These are phyloP conservation scores for Wickerhamiella dianesei DNA, from an alignment of 805 yeast species.

Conservation along the genomic window DNA sequence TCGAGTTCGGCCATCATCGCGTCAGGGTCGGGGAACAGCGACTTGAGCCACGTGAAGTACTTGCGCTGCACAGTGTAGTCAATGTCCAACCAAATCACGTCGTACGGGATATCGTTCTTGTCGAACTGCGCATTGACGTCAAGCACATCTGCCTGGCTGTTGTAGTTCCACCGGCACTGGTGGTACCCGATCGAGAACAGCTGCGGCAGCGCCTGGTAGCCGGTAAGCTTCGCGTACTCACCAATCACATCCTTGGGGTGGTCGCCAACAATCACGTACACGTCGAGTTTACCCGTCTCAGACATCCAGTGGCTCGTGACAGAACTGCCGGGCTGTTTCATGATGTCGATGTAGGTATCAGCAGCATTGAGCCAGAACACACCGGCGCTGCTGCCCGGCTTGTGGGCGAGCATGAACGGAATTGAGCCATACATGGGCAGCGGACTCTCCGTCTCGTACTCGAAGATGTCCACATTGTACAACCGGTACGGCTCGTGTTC, in stretches of 20 bases:
- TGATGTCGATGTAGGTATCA: constrained; percentile 70
- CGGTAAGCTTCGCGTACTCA: constrained; percentile 58
- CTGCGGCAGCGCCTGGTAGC: constrained; percentile 60
- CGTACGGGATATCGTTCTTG: constrained; percentile 62
- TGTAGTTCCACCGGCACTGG: constrained; percentile 96
- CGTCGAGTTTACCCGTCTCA: constrained; percentile 73
- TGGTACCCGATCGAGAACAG: constrained; percentile 77
- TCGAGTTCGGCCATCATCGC: constrained; percentile 53
- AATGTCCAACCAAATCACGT: constrained; percentile 86
- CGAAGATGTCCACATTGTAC: constrained; percentile 89
- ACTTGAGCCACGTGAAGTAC: constrained; percentile 82
- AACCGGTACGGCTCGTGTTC: constrained; percentile 64
- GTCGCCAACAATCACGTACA: constrained; percentile 51
- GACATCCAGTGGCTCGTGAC: constrained; percentile 78
- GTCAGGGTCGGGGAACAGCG: constrained; percentile 60
- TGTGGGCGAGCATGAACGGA: constrained; percentile 69
- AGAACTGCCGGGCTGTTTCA: constrained; percentile 24
- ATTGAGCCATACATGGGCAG: constrained; percentile 93
- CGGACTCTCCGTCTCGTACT: constrained; percentile 69
- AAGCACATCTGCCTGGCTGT: constrained; percentile 75
- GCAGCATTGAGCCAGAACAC: constrained; percentile 88
- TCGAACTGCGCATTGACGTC: constrained; percentile 60
- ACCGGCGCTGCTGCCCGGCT: constrained; percentile 48
- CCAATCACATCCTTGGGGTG: constrained; percentile 42
- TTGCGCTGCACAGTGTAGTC: constrained; percentile 80